Conservation (phyloP, 1,284 basidiomycete species). For the Ganoderma lingzhi region DNA sequence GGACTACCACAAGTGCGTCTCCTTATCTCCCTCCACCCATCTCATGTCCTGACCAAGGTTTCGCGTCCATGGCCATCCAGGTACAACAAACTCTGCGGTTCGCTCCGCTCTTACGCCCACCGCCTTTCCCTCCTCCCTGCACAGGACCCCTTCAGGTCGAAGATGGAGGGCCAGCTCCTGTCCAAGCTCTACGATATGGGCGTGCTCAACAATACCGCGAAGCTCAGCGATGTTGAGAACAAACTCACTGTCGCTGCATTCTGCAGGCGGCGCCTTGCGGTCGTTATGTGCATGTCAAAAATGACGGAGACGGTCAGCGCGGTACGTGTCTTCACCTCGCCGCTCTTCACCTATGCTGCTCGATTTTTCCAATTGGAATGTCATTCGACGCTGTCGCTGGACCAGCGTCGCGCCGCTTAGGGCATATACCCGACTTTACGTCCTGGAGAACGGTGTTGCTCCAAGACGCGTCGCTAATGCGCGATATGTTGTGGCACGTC, state of each 20-base stretch:
- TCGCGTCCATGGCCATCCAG: conserved; percentile 47
- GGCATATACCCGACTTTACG: background rate
- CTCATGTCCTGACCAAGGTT: background rate
- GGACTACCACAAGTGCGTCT: conserved; percentile 90
- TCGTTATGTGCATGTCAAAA: conserved; percentile 92
- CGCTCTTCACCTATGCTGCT: background rate
- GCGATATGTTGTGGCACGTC: background rate
- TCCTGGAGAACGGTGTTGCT: background rate
- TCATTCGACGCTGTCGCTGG: background rate
- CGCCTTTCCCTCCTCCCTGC: conserved; percentile 89
- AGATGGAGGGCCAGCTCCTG: conserved; percentile 89
- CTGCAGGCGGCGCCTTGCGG: conserved; percentile 90
- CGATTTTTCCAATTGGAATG: conserved; percentile 7
- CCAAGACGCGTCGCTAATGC: background rate
- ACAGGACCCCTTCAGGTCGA: conserved; percentile 88
- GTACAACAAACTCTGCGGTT: conserved; percentile 96
- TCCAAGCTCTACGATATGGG: conserved; percentile 99
- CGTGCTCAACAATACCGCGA: conserved; percentile 81
- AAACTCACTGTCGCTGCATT: conserved; percentile 96
- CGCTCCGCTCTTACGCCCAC: conserved; percentile 87
- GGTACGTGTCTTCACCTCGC: conserved; percentile 57
- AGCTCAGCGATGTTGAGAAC: conserved; percentile 93
- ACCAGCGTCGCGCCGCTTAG: background rate
- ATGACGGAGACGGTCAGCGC: conserved; percentile 98
- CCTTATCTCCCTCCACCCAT: conserved; percentile 1